phyloP scores from a whole-genome alignment of 345 rosid genomes.

The Populus tremula region DNA sequence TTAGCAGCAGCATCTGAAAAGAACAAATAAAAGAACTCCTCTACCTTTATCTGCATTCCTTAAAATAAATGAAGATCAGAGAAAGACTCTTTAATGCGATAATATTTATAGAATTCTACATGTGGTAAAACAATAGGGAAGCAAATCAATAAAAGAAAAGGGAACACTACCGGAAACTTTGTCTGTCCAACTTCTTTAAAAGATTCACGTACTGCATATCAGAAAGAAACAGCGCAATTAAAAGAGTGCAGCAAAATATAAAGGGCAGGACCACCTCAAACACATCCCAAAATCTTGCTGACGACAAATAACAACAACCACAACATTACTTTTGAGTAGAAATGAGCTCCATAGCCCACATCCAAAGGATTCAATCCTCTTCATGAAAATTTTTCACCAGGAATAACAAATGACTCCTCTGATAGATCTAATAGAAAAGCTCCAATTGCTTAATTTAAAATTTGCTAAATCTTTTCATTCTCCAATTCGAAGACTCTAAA shows the following conservation, averaged over 20 bases:
- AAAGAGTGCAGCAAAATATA: constrained; percentile 2
- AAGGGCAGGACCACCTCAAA: not conserved
- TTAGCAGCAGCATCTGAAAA: constrained; percentile 62
- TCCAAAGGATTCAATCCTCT: not conserved
- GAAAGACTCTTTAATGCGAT: not conserved
- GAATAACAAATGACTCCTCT: not conserved
- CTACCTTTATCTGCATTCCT: constrained; percentile 71
- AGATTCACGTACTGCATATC: constrained; percentile 66
- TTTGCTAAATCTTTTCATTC: not conserved
- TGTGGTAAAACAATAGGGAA: not conserved
- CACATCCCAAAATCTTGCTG: not conserved
- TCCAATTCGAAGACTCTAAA: not conserved
- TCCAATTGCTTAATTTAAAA: not conserved
- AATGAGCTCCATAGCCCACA: not conserved
- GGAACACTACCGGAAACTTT: constrained; percentile 66
- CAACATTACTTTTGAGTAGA: not conserved
- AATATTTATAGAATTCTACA: not conserved
- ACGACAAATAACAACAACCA: not conserved
- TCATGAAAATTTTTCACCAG: not conserved
- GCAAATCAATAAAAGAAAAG: constrained; percentile 17
- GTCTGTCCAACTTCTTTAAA: constrained; percentile 73
- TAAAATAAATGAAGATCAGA: constrained; percentile 6
- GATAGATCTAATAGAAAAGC: not conserved
- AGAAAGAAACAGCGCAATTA: constrained; percentile 29
- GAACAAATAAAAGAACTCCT: constrained; percentile 71